Evolutionary conservation across 371 early-diverging fungal genomes (phyloP).

Genomic region (Apophysomyces trapeziformis): DNA sequence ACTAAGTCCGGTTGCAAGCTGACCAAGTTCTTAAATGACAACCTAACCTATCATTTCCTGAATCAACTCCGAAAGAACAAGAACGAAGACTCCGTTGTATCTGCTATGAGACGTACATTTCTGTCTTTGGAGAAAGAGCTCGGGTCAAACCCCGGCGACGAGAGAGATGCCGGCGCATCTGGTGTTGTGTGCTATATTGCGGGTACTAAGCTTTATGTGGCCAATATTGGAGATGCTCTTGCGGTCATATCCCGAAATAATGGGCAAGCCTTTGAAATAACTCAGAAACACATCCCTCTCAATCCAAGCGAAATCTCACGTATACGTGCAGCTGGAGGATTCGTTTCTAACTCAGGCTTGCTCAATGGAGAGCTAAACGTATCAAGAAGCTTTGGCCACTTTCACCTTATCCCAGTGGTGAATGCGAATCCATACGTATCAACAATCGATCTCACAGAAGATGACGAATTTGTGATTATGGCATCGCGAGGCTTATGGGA

Average conservation of each 20-base stretch:
- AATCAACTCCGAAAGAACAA: constrained; percentile 72
- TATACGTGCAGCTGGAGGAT: constrained; percentile 84
- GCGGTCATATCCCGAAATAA: constrained; percentile 83
- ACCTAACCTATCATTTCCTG: constrained; percentile 68
- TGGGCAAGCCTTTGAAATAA: constrained; percentile 73
- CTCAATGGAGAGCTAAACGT: constrained; percentile 81
- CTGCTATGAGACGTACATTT: constrained; percentile 76
- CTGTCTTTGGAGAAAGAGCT: constrained; percentile 78
- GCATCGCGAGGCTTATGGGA: constrained; percentile 88
- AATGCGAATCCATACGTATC: constrained; percentile 86
- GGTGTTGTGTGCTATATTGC: constrained; percentile 79
- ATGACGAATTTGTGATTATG: constrained; percentile 92
- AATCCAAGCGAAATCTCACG: constrained; percentile 76
- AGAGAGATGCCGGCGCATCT: constrained; percentile 70
- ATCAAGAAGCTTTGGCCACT: constrained; percentile 88
- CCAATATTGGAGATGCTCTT: constrained; percentile 90
- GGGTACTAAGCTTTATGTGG: constrained; percentile 82
- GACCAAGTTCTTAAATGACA: constrained; percentile 75
- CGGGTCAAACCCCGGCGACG: constrained; percentile 54
- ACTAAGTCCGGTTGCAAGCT: constrained; percentile 60
- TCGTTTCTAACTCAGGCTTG: constrained; percentile 73
- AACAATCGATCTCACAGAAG: constrained; percentile 72
- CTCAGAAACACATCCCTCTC: constrained; percentile 77
- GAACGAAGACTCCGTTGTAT: constrained; percentile 57
- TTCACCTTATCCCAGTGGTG: constrained; percentile 80